A percentile compares a stretch with the other conserved stretches of the same genome.
Evolutionary conservation across 2,329 filamentous ascomycete genomes (phyloP).

Genomic region (Xylogone sp.): DNA sequence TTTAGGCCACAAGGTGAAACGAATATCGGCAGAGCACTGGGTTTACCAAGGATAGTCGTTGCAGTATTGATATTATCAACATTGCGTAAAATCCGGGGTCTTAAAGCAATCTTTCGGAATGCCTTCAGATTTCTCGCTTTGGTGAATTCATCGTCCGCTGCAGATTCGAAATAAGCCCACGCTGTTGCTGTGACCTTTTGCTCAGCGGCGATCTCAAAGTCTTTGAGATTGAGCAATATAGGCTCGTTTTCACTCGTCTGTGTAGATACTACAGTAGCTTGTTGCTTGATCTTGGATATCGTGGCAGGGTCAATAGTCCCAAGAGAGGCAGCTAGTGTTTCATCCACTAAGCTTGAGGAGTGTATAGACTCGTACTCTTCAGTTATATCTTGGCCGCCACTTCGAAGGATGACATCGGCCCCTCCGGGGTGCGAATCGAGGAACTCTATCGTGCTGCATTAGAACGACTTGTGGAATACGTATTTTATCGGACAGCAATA

Average conservation of each 20-base stretch:
- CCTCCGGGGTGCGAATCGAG: constrained; percentile 31
- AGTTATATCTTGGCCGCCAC: constrained; percentile 32
- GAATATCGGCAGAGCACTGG: constrained; percentile 47
- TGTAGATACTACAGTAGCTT: not conserved
- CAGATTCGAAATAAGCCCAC: constrained; percentile 63
- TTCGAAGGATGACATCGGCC: constrained; percentile 27
- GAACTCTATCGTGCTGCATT: constrained; percentile 21
- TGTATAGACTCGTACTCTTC: constrained; percentile 32
- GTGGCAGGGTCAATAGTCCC: constrained; percentile 21
- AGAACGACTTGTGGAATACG: not conserved
- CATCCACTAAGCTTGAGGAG: constrained; percentile 24
- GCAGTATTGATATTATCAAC: constrained; percentile 4
- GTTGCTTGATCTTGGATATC: not conserved
- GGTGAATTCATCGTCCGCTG: constrained; percentile 62
- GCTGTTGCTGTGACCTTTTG: constrained; percentile 52
- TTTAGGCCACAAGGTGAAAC: constrained; percentile 59
- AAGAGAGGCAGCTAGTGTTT: constrained; percentile 23
- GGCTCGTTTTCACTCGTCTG: not conserved
- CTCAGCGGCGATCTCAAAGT: constrained; percentile 54
- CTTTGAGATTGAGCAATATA: constrained; percentile 32
- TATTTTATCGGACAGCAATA: not conserved
- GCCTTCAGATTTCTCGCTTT: constrained; percentile 49
- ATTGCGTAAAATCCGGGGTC: constrained; percentile 21
- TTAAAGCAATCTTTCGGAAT: constrained; percentile 51
- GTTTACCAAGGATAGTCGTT: constrained; percentile 5